A percentile compares a stretch with the other conserved stretches of the same genome.
phyloP scores from a whole-genome alignment of 2,329 filamentous ascomycete genomes.

The Fusarium floridanum region DNA sequence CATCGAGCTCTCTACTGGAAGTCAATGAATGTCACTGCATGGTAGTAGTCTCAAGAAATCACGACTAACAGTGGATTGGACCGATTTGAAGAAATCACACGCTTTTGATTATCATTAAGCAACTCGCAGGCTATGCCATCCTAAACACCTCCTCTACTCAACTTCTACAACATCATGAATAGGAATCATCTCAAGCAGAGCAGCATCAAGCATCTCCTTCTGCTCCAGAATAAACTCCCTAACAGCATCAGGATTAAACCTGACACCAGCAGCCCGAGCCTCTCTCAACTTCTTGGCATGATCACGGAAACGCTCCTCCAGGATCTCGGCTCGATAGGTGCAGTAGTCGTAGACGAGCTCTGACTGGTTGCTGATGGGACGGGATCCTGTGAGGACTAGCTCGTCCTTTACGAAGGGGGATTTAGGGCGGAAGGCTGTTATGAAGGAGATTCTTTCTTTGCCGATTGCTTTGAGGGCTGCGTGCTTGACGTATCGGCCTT shows the following conservation, averaged over 20 bases:
- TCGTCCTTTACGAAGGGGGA: slow-evolving; percentile 68
- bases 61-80: neutral
- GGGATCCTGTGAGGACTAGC: slow-evolving; percentile 70
- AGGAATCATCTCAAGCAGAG: slow-evolving; percentile 34
- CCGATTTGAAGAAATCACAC: neutral
- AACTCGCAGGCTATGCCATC: neutral
- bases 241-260: slow-evolving; percentile 31
- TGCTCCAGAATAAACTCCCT: slow-evolving; percentile 41
- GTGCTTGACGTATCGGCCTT: slow-evolving; percentile 76
- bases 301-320: slow-evolving; percentile 64
- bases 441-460: slow-evolving; percentile 73
- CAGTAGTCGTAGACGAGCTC: slow-evolving; percentile 26
- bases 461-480: slow-evolving; percentile 70
- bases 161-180: slow-evolving; percentile 21
- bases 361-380: slow-evolving; percentile 61
- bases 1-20: neutral
- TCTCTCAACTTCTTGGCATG: slow-evolving; percentile 26
- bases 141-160: neutral
- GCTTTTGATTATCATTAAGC: slow-evolving; percentile 3
- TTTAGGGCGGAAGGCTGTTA: slow-evolving; percentile 74
- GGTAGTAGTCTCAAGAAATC: neutral
- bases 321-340: slow-evolving; percentile 43
- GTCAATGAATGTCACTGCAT: neutral
- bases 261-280: slow-evolving; percentile 17
- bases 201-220: slow-evolving; percentile 41